Evolutionary conservation across 2,329 filamentous ascomycete species (phyloP).

Genomic region (Nemania sp.): DNA sequence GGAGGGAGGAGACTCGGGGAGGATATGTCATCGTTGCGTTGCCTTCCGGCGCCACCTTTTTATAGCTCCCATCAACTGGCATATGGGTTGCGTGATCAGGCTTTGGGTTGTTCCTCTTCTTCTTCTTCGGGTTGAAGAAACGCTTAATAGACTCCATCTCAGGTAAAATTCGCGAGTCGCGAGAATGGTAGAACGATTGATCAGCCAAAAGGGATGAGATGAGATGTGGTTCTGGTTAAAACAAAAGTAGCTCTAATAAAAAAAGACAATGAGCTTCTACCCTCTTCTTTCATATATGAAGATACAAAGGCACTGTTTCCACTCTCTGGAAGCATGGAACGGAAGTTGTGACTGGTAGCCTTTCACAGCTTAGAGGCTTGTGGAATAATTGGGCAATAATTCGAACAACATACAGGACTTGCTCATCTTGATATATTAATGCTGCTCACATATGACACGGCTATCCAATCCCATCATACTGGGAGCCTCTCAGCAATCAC

Average conservation of each 20-base stretch:
- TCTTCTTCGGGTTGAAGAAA: constrained; percentile 15
- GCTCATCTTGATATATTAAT: too few species aligned
- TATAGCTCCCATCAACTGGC: constrained; percentile 9
- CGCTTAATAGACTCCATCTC: constrained; percentile 30
- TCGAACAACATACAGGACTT: too few species aligned
- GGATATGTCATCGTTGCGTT: too few species aligned
- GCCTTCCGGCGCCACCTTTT: neutral
- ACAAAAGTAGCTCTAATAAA: neutral
- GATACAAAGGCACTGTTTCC: constrained; percentile 8
- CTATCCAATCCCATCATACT: too few species aligned
- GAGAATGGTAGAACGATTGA: neutral
- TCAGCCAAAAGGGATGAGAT: neutral
- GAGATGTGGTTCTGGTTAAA: neutral
- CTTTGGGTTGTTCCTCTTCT: neutral
- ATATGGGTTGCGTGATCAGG: neutral
- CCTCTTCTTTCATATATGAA: neutral
- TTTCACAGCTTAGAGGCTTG: too few species aligned
- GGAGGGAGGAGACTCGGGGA: too few species aligned
- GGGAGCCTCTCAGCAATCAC: too few species aligned
- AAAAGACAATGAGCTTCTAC: neutral
- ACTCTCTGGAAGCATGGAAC: neutral
- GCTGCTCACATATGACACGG: too few species aligned
- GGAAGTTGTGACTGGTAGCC: neutral
- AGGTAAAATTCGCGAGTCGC: neutral
- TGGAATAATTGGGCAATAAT: too few species aligned